Conservation (phyloP, 768 basidiomycete species). For the Pleurotus cornucopiae region DNA sequence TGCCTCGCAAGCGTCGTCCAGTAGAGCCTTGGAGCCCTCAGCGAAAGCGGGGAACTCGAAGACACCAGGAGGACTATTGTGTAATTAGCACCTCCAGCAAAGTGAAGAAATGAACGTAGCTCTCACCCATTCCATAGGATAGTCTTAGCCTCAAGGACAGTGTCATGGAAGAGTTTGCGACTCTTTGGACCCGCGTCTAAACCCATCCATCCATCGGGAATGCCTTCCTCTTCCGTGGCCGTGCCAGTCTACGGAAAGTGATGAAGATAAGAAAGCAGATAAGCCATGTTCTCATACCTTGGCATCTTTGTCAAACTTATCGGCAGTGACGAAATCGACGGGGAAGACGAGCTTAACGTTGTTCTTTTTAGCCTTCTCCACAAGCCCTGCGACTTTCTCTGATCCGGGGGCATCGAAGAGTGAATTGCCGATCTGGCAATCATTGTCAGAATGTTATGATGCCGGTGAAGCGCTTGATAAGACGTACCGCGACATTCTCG, state of each 20-base stretch:
- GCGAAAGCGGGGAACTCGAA: constrained; percentile 96
- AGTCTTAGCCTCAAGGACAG: constrained; percentile 87
- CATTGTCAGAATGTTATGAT: constrained; percentile 8
- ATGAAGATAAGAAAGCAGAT: background rate
- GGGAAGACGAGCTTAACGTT: constrained; percentile 95
- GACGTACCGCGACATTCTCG: constrained; percentile 49
- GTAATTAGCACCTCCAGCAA: background rate
- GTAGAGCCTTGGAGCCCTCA: constrained; percentile 74
- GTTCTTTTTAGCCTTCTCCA: constrained; percentile 91
- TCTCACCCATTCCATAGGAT: constrained; percentile 94
- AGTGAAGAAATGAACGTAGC: background rate
- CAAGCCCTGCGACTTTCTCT: constrained; percentile 75
- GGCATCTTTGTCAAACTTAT: constrained; percentile 94
- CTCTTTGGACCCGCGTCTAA: constrained; percentile 89
- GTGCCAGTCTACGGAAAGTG: constrained; percentile 46
- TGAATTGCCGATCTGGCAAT: constrained; percentile 81
- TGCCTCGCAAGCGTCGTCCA: constrained; percentile 84
- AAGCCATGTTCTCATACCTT: constrained; percentile 34
- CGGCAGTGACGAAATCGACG: constrained; percentile 88
- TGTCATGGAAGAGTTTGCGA: constrained; percentile 68
- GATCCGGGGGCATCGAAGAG: constrained; percentile 90
- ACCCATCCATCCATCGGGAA: constrained; percentile 93
- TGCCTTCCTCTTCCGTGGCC: constrained; percentile 82
- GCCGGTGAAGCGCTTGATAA: background rate
- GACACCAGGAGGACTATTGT: constrained; percentile 84